Conservation (phyloP, 2,329 filamentous ascomycete species). For the Neopestalotiopsis sp. region DNA sequence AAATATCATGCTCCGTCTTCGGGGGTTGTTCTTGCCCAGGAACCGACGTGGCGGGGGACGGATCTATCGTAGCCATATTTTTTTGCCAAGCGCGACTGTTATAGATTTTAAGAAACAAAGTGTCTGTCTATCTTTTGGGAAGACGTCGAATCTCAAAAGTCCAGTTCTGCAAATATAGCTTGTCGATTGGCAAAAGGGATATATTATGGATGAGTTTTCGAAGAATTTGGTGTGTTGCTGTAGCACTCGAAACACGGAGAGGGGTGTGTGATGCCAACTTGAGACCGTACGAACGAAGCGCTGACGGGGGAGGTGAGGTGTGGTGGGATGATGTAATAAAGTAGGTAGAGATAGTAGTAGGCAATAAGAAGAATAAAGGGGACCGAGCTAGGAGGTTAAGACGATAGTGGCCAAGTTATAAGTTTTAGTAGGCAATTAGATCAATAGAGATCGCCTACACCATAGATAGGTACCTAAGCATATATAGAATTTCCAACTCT, state of each 20-base stretch:
- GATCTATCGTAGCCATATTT: background rate
- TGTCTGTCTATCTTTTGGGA: background rate
- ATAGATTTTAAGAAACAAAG: background rate
- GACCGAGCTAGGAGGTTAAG: background rate
- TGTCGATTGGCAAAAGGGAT: background rate
- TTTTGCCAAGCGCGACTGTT: background rate
- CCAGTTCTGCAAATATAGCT: background rate
- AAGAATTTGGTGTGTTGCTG: background rate
- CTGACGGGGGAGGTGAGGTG: background rate
- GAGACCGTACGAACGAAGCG: background rate
- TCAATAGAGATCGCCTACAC: background rate
- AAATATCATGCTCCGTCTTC: background rate
- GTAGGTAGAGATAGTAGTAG: background rate
- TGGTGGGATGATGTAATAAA: background rate
- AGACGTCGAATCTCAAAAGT: background rate
- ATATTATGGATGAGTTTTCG: background rate
- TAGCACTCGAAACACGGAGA: conserved; percentile 5
- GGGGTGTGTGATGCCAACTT: background rate
- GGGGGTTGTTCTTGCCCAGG: background rate
- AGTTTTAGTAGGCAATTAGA: background rate
- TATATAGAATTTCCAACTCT: background rate
- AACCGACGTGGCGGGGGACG: background rate
- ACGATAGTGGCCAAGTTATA: background rate
- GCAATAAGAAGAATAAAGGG: background rate
- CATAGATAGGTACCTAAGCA: background rate